These are phyloP conservation scores for Trichoderma erinaceum DNA, from an alignment of 495 filamentous ascomycete genomes.

Conservation along the genomic window DNA sequence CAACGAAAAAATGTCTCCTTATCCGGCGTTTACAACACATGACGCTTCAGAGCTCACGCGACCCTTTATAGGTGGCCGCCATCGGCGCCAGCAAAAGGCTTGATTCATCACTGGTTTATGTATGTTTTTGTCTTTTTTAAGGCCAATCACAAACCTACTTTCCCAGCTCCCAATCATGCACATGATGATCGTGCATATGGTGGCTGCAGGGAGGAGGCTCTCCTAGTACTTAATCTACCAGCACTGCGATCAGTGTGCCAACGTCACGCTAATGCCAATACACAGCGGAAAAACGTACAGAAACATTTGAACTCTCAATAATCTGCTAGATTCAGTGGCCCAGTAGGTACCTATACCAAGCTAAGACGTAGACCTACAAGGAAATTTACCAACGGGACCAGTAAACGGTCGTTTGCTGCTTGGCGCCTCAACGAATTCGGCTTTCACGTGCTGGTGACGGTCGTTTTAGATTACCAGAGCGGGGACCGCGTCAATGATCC, in stretches of 20 bases:
- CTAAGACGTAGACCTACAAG: neutral
- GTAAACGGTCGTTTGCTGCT: neutral
- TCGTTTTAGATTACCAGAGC: neutral
- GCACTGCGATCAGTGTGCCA: neutral
- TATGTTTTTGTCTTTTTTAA: neutral
- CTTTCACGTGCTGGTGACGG: slow-evolving; percentile 6
- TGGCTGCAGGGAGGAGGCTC: neutral
- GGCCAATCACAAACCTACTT: neutral
- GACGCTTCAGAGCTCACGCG: neutral
- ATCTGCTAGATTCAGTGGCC: too few species aligned
- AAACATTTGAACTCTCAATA: too few species aligned
- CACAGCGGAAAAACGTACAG: neutral
- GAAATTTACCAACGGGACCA: neutral
- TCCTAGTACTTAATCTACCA: neutral
- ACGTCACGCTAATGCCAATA: neutral
- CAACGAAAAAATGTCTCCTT: neutral
- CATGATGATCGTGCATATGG: slow-evolving; percentile 4
- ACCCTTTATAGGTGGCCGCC: neutral
- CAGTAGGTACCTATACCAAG: neutral
- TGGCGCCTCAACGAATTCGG: neutral
- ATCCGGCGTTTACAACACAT: neutral
- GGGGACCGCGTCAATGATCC: slow-evolving; percentile 4
- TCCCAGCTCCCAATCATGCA: neutral
- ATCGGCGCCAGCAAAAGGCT: neutral
- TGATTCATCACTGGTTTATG: neutral